phyloP scores from a whole-genome alignment of 208 protist species.

The Crithidia acanthocephali region DNA sequence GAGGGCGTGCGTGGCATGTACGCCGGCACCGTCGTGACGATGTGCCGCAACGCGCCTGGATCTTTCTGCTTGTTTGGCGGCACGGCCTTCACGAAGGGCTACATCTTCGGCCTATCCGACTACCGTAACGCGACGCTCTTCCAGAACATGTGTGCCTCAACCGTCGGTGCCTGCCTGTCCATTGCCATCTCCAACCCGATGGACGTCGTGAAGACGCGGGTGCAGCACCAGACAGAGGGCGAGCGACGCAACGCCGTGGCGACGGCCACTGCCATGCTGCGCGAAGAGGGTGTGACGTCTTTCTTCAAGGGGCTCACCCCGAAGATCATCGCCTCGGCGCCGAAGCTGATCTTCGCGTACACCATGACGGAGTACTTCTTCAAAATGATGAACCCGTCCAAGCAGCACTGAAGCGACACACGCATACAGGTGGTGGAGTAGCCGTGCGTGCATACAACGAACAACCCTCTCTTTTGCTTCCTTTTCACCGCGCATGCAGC shows the following conservation, averaged over 20 bases:
- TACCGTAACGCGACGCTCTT: conserved; percentile 78
- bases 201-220: conserved; percentile 94
- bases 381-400: conserved; percentile 58
- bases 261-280: conserved; percentile 56
- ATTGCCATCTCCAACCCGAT: conserved; percentile 92
- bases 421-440: neutral
- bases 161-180: conserved; percentile 76
- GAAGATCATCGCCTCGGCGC: conserved; percentile 83
- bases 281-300: conserved; percentile 80
- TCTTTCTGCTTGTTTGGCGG: conserved; percentile 93
- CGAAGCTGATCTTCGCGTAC: conserved; percentile 90
- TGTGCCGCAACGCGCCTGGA: conserved; percentile 89
- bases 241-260: conserved; percentile 49
- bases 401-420: conserved; percentile 23
- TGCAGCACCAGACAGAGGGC: conserved; percentile 76
- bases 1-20: conserved; percentile 90
- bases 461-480: too few relatives aligned
- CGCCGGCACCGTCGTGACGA: conserved; percentile 82
- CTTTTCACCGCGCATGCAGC: too few relatives aligned
- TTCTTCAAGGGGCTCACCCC: conserved; percentile 92
- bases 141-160: conserved; percentile 88
- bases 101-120: conserved; percentile 82
- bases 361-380: conserved; percentile 86
- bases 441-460: too few relatives aligned
- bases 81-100: conserved; percentile 87